phyloP scores from a whole-genome alignment of 192 early-diverging fungal species.

The Thamnidium elegans region DNA sequence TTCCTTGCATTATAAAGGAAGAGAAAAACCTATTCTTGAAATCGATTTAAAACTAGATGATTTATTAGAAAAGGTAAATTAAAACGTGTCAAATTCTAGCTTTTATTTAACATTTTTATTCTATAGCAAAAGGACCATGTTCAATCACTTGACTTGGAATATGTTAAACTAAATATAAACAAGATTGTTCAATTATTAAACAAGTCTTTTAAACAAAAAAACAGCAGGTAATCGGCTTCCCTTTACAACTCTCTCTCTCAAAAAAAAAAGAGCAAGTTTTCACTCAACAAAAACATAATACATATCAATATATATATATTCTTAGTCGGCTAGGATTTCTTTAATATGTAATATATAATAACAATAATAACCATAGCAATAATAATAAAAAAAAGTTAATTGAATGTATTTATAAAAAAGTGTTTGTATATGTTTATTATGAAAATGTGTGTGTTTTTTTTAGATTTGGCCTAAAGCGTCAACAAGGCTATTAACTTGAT shows the following conservation, averaged over 20 bases:
- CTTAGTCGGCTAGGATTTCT: too few species aligned
- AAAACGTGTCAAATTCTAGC: neutral
- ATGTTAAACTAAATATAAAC: constrained; percentile 83
- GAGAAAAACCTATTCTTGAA: constrained; percentile 87
- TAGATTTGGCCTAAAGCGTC: constrained; percentile 13
- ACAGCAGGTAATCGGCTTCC: constrained; percentile 32
- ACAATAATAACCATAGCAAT: too few species aligned
- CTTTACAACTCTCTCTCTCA: neutral
- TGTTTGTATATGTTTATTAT: too few species aligned
- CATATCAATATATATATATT: too few species aligned
- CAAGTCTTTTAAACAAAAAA: constrained; percentile 65
- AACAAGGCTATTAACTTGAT: constrained; percentile 23
- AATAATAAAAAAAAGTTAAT: too few species aligned
- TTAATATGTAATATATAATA: too few species aligned
- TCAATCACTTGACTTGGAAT: constrained; percentile 84
- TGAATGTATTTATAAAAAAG: too few species aligned
- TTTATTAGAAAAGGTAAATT: constrained; percentile 62
- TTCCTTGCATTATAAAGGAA: constrained; percentile 80
- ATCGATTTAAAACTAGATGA: constrained; percentile 91
- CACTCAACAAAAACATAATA: too few species aligned
- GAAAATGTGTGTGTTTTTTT: too few species aligned
- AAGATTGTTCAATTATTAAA: constrained; percentile 78
- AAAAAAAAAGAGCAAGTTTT: too few species aligned
- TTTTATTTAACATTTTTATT: constrained; percentile 6
- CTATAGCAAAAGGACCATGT: constrained; percentile 85